Evolutionary conservation across 2,329 filamentous ascomycete species (phyloP).

Genomic region (Neoscytalidium dimidiatum): DNA sequence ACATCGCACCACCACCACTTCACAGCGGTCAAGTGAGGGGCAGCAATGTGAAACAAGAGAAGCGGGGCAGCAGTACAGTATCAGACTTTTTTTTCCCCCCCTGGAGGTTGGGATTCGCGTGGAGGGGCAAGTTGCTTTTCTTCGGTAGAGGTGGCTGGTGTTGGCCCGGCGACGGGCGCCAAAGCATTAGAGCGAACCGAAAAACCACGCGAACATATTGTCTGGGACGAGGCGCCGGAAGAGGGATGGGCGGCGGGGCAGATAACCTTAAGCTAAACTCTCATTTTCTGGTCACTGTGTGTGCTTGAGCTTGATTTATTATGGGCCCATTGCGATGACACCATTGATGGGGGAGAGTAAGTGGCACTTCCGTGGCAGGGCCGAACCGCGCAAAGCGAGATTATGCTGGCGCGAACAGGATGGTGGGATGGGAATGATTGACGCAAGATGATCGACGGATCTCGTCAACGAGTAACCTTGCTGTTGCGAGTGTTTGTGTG

Average conservation of each 20-base stretch:
- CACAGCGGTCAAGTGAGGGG: not conserved
- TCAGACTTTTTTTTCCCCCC: no score
- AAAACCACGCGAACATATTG: no score
- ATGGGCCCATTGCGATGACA: not conserved
- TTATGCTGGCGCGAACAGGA: not conserved
- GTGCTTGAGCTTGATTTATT: no score
- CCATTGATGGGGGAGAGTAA: not conserved
- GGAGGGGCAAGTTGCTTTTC: no score
- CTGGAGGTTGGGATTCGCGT: not conserved
- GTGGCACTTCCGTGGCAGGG: not conserved
- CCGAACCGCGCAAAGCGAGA: conserved; percentile 7
- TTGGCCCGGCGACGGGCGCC: not conserved
- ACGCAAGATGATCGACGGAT: conserved; percentile 10
- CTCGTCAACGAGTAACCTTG: not conserved
- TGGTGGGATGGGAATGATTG: not conserved
- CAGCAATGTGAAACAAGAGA: not conserved
- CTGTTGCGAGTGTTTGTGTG: not conserved
- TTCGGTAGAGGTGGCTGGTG: not conserved
- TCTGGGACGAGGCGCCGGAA: no score
- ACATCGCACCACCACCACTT: no score
- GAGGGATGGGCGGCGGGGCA: not conserved
- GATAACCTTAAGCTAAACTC: not conserved
- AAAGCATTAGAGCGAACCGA: no score
- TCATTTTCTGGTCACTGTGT: no score
- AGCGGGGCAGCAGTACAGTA: no score